These are phyloP conservation scores for Lactuca sativa DNA, from an alignment of 129 eudicot genomes.

Conservation along the genomic window DNA sequence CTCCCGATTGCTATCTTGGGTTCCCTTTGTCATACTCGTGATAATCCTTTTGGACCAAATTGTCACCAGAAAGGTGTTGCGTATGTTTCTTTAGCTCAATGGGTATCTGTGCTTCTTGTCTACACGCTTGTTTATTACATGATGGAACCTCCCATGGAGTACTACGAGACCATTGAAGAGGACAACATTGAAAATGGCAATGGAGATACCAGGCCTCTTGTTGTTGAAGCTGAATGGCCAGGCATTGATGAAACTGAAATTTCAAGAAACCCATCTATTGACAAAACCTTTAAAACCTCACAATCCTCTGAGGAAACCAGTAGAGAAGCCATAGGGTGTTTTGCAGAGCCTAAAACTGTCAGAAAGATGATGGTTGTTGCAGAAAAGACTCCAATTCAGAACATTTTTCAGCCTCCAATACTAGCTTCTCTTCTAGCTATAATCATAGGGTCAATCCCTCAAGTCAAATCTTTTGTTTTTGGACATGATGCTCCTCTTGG, in stretches of 20 bases:
- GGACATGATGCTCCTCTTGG: slow-evolving; percentile 50
- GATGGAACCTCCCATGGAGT: slow-evolving; percentile 59
- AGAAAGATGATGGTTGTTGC: slow-evolving; percentile 46
- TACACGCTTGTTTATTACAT: slow-evolving; percentile 52
- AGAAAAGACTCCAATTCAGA: slow-evolving; percentile 45
- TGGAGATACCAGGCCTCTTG: slow-evolving; percentile 27
- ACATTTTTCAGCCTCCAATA: slow-evolving; percentile 50
- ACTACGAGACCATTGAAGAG: slow-evolving; percentile 41
- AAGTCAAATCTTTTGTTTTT: slow-evolving; percentile 37
- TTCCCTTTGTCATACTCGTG: slow-evolving; percentile 41
- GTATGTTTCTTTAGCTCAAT: slow-evolving; percentile 52
- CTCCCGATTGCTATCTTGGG: slow-evolving; percentile 49
- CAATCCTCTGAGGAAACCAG: slow-evolving; percentile 5
- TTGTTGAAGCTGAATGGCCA: slow-evolving; percentile 57
- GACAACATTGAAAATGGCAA: slow-evolving; percentile 5
- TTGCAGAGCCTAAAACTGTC: slow-evolving; percentile 20
- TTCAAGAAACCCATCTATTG: slow-evolving; percentile 29
- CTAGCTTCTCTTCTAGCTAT: slow-evolving; percentile 50
- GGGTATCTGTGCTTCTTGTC: slow-evolving; percentile 52
- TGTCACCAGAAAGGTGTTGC: slow-evolving; percentile 47
- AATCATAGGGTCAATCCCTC: slow-evolving; percentile 43
- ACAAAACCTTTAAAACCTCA: slow-evolving; percentile 22
- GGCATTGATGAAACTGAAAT: slow-evolving; percentile 41
- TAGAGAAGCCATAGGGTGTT: slow-evolving; percentile 19
- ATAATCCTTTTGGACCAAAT: slow-evolving; percentile 36